These are phyloP conservation scores for Leishmania turanica DNA, from an alignment of 208 protist genomes.

Conservation along the genomic window DNA sequence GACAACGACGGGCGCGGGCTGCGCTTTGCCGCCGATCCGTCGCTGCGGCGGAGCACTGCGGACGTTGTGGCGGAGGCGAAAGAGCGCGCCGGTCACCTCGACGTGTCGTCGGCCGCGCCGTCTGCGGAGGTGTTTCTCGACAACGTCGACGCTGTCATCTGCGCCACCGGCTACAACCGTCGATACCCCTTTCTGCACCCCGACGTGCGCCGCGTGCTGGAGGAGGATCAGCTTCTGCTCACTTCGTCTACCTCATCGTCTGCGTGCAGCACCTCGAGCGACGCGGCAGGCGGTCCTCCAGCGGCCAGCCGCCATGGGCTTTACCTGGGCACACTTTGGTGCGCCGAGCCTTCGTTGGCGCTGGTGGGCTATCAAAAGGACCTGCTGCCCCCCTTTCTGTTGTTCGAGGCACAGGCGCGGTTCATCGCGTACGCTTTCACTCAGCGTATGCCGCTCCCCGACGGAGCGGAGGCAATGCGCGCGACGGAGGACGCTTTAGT, in stretches of 20 bases:
- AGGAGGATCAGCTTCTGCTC: slow-evolving; percentile 40
- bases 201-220: slow-evolving; percentile 59
- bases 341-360: slow-evolving; percentile 61
- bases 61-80: slow-evolving; percentile 47
- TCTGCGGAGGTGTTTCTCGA: slow-evolving; percentile 57
- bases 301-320: slow-evolving; percentile 38
- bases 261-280: not conserved
- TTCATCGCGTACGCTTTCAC: slow-evolving; percentile 86
- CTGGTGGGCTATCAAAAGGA: slow-evolving; percentile 81
- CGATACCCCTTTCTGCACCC: slow-evolving; percentile 82
- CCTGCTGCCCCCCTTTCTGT: slow-evolving; percentile 78
- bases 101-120: not conserved
- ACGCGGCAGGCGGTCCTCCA: not conserved
- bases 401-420: slow-evolving; percentile 86
- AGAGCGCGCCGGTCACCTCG: slow-evolving; percentile 4
- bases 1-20: slow-evolving; percentile 52
- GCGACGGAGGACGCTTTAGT: slow-evolving; percentile 46
- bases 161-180: slow-evolving; percentile 73
- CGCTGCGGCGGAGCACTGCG: slow-evolving; percentile 7
- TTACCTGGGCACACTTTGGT: slow-evolving; percentile 79
- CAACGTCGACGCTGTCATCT: slow-evolving; percentile 79
- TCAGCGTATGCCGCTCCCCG: slow-evolving; percentile 55
- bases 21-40: slow-evolving; percentile 45
- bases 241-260: not conserved
- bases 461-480: slow-evolving; percentile 25